Evolutionary conservation across 2,329 filamentous ascomycete genomes (phyloP).

Genomic region (Neofusicoccum sp.): DNA sequence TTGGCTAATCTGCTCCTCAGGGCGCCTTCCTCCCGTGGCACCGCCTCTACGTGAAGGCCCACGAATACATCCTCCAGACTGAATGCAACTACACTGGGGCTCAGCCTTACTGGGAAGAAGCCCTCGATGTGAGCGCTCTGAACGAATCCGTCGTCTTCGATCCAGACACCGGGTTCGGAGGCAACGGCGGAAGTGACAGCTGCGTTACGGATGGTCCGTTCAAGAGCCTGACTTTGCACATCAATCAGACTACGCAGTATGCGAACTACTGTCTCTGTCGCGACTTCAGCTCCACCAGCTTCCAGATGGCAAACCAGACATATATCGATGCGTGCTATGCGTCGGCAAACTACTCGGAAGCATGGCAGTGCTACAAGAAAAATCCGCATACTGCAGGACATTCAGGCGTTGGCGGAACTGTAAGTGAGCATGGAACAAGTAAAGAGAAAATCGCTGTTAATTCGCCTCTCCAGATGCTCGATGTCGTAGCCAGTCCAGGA

Average conservation of each 20-base stretch:
- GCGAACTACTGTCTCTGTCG: conserved; percentile 15
- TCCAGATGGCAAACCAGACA: conserved; percentile 5
- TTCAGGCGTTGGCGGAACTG: conserved; percentile 11
- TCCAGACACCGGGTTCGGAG: conserved; percentile 18
- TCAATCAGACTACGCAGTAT: conserved; percentile 27
- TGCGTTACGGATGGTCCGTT: conserved; percentile 40
- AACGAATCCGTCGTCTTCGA: conserved; percentile 18
- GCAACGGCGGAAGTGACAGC: conserved; percentile 18
- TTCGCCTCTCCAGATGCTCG: conserved; percentile 3
- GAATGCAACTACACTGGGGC: conserved; percentile 47
- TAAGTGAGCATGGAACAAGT: background rate
- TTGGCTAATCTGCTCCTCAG: background rate
- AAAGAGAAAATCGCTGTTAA: background rate
- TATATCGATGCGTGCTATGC: conserved; percentile 9
- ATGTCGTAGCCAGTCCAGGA: conserved; percentile 16
- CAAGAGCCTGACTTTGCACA: conserved; percentile 32
- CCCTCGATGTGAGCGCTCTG: background rate
- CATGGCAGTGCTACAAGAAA: conserved; percentile 17
- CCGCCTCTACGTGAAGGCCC: conserved; percentile 43
- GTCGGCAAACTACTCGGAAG: conserved; percentile 13
- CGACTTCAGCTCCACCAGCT: background rate
- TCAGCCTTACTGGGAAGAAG: conserved; percentile 33
- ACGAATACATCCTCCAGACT: conserved; percentile 44
- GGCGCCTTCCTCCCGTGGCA: conserved; percentile 45
- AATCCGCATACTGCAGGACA: conserved; percentile 17